Evolutionary conservation across 352 stramenopile genomes (phyloP).

Genomic region (Elongisporangium undulatum): DNA sequence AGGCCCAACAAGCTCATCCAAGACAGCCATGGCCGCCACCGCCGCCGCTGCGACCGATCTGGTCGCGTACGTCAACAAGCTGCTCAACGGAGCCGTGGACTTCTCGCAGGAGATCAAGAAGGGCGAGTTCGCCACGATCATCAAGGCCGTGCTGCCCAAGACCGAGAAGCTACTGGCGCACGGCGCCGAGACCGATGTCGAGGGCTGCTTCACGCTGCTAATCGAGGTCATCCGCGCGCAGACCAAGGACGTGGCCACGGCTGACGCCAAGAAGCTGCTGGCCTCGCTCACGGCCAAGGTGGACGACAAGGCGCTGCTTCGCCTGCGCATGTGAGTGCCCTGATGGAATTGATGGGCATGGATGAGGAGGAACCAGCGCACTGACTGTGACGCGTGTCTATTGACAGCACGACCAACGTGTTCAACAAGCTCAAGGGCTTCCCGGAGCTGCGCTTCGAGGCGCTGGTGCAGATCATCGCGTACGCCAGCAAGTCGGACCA

Average conservation of each 20-base stretch:
- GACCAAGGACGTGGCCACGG: constrained; percentile 17
- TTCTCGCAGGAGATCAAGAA: constrained; percentile 61
- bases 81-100: constrained; percentile 54
- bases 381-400: not conserved
- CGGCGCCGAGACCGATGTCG: constrained; percentile 72
- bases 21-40: not conserved
- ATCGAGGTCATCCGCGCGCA: constrained; percentile 48
- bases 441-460: constrained; percentile 64
- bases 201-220: constrained; percentile 67
- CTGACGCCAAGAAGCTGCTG: constrained; percentile 44
- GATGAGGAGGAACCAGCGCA: not conserved
- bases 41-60: constrained; percentile 39
- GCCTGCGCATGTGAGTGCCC: constrained; percentile 56
- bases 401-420: constrained; percentile 44
- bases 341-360: not conserved
- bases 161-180: constrained; percentile 54
- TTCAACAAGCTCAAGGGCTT: constrained; percentile 71
- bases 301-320: constrained; percentile 59
- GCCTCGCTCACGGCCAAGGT: constrained; percentile 32
- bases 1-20: not conserved
- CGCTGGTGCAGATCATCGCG: constrained; percentile 50
- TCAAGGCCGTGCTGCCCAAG: constrained; percentile 44
- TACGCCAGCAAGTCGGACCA: constrained; percentile 58
- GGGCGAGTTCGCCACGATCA: constrained; percentile 41
- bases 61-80: constrained; percentile 75